Evolutionary conservation across 345 rosid species (phyloP), one percentile per base, ranked within the genome.

Genomic region (Dovyalis caffra): DNA sequence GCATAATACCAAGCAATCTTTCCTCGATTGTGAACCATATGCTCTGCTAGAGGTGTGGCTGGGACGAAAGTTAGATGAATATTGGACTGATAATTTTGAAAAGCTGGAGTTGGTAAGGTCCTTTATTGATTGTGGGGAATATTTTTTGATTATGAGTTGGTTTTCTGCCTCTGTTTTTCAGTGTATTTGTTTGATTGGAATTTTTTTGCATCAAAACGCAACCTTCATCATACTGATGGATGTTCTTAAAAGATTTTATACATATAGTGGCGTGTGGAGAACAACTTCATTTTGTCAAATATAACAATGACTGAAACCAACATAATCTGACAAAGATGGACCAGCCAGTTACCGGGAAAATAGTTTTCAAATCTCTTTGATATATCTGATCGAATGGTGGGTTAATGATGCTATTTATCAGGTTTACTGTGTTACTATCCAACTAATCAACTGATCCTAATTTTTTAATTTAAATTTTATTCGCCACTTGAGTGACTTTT

Each of bases 21-120:
- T 82, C 70, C 80, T 34, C 56, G 85, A 82, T 67, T 82, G 85
- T 31, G 85, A 79, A 70, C 70, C 53, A 11, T 82, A 82, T 78
- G 82, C 72, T 26, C 68, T 1, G 63, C 73, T 82, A 16, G 79
- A 82, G 73, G 76, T 70, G 53, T 82, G 83, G 85, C 75, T 82
- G 43, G 82, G 83, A 43, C 70, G 35, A 33, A 57, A 64, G 60
- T 66, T 65, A 23, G 85, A 82, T 76, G 80, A 64, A 69, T 79
- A 82, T 70, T 79, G 75, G 70, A 83, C 79, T 49, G 66, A 65
- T 18, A 76, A 82, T 49, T 69, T 68, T 53, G 85, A 82, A 29
- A 31, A 31, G 4, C 56, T 82, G 63, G 38, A 73, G 35, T 16
- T 82, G 66, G 85, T 76, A 76, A 64, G 73, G 25, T 31, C 29